These are phyloP conservation scores for Tolypocladium cylindrosporum DNA, from an alignment of 2,329 filamentous ascomycete genomes.

Conservation along the genomic window DNA sequence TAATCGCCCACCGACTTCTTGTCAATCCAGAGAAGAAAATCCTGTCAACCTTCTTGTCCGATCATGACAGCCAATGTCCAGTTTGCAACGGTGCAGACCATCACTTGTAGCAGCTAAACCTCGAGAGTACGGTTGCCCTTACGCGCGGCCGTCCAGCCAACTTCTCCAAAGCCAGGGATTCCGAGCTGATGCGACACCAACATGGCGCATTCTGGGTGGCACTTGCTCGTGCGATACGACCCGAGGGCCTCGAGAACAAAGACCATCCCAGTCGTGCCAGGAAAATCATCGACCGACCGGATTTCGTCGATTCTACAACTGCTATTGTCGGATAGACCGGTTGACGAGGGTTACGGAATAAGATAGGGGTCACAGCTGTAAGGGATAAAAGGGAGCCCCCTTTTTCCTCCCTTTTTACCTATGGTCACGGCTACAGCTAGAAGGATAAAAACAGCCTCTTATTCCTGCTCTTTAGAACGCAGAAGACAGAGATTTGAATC, in stretches of 20 bases:
- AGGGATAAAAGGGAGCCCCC: too few species aligned
- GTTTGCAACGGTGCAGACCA: neutral
- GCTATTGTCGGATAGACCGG: too few species aligned
- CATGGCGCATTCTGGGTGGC: neutral
- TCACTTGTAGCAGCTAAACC: neutral
- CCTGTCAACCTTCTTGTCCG: neutral
- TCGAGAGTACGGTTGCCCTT: neutral
- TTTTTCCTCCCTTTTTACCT: too few species aligned
- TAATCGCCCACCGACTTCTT: constrained; percentile 1
- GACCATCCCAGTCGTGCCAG: neutral
- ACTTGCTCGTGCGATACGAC: neutral
- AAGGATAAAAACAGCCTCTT: too few species aligned
- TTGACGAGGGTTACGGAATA: too few species aligned
- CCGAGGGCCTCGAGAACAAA: neutral
- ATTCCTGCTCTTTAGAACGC: too few species aligned
- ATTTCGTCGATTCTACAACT: too few species aligned
- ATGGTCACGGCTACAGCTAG: too few species aligned
- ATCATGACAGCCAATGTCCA: neutral
- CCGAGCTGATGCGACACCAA: neutral
- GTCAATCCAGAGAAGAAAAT: neutral
- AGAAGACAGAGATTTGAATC: too few species aligned
- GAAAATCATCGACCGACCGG: too few species aligned
- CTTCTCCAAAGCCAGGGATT: neutral
- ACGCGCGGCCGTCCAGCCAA: neutral
- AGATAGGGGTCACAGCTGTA: too few species aligned